Conservation (phyloP, 495 filamentous ascomycete species). For the Talaromyces thailandensis region DNA sequence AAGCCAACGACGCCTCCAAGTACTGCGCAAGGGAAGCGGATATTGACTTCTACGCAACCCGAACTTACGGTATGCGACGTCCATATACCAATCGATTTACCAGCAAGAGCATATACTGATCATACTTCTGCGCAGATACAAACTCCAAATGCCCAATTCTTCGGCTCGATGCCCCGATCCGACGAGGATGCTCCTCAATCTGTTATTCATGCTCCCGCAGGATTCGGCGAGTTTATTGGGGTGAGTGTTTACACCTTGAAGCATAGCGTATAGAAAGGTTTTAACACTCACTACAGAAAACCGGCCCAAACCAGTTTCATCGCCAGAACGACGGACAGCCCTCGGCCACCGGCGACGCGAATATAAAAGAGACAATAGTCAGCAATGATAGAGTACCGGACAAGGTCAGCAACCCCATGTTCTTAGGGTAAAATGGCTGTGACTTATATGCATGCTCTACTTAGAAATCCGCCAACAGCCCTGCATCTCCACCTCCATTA, state of each 20-base stretch:
- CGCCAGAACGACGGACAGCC: neutral
- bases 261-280: neutral
- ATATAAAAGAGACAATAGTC: conserved; percentile 1
- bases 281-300: neutral
- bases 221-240: conserved; percentile 70
- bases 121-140: conserved; percentile 37
- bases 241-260: neutral
- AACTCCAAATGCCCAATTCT: conserved; percentile 47
- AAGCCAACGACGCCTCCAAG: neutral
- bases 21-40: neutral
- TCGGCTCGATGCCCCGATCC: conserved; percentile 38
- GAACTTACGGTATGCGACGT: conserved; percentile 27
- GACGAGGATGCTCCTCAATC: conserved; percentile 67
- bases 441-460: neutral
- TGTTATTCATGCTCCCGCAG: conserved; percentile 79
- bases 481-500: conserved; percentile 55
- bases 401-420: neutral
- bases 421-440: neutral
- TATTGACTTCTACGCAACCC: conserved; percentile 9
- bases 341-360: neutral
- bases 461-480: conserved; percentile 21
- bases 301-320: neutral
- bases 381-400: neutral
- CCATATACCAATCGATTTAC: neutral
- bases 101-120: neutral